phyloP scores from a whole-genome alignment of 768 basidiomycete species.

The Xerocomellus intermedius region DNA sequence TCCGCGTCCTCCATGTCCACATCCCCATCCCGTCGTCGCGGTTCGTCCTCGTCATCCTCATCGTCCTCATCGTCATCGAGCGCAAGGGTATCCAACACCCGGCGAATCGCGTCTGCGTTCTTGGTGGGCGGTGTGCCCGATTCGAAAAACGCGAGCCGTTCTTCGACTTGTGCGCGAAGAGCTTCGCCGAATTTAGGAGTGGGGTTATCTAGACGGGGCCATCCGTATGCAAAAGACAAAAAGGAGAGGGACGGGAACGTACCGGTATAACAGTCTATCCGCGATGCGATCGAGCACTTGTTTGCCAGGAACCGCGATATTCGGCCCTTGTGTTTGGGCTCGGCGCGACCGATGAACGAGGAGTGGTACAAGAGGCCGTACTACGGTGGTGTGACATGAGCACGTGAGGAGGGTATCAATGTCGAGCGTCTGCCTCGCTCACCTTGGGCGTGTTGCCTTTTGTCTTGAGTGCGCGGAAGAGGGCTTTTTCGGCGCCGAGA shows the following conservation, averaged over 20 bases:
- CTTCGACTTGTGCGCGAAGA: constrained; percentile 90
- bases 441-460: constrained; percentile 99
- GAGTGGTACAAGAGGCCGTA: constrained; percentile 98
- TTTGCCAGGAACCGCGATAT: constrained; percentile 99
- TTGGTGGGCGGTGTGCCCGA: constrained; percentile 85
- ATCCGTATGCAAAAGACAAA: neutral
- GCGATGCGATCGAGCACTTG: constrained; percentile 95
- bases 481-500: constrained; percentile 94
- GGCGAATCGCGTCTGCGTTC: constrained; percentile 89
- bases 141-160: constrained; percentile 93
- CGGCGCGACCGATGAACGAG: constrained; percentile 93
- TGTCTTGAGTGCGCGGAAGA: constrained; percentile 96
- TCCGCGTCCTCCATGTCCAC: constrained; percentile 46
- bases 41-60: constrained; percentile 45
- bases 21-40: constrained; percentile 19
- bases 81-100: constrained; percentile 77
- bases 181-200: constrained; percentile 95
- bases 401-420: neutral
- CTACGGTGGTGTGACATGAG: constrained; percentile 39
- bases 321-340: constrained; percentile 92
- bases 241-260: constrained; percentile 15
- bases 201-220: constrained; percentile 58
- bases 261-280: constrained; percentile 95
- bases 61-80: constrained; percentile 65
- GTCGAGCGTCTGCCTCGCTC: neutral